phyloP scores from a whole-genome alignment of 768 basidiomycete species.

The Ephemerocybe angulata region DNA sequence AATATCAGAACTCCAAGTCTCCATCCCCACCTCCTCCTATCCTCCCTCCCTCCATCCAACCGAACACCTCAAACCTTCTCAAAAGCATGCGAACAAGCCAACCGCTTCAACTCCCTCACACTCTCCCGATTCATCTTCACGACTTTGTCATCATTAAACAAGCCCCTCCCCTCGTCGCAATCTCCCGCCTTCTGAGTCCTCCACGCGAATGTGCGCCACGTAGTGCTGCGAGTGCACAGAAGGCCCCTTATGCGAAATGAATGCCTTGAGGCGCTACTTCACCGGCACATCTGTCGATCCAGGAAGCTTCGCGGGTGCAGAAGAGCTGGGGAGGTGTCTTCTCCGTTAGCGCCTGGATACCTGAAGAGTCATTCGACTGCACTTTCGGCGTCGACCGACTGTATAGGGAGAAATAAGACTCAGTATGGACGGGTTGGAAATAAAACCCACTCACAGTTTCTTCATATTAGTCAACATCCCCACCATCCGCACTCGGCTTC shows the following conservation, averaged over 20 bases:
- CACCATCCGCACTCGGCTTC: constrained; percentile 70
- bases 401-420: not conserved
- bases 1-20: too few relatives aligned
- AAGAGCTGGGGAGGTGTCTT: constrained; percentile 44
- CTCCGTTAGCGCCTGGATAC: constrained; percentile 83
- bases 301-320: constrained; percentile 20
- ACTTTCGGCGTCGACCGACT: constrained; percentile 75
- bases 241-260: constrained; percentile 95
- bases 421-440: not conserved
- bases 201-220: constrained; percentile 68
- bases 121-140: constrained; percentile 84
- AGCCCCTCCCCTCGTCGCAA: constrained; percentile 57
- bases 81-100: constrained; percentile 94
- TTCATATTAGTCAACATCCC: constrained; percentile 78
- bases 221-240: constrained; percentile 95
- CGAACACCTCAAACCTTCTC: constrained; percentile 46
- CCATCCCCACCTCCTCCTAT: too few relatives aligned
- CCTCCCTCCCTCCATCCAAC: not conserved
- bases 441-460: constrained; percentile 63
- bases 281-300: constrained; percentile 69
- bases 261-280: constrained; percentile 79
- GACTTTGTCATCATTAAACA: constrained; percentile 97
- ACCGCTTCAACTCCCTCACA: constrained; percentile 71
- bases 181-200: constrained; percentile 34
- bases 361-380: constrained; percentile 97